phyloP scores from a whole-genome alignment of 2,329 filamentous ascomycete genomes.

The Neoscytalidium dimidiatum region DNA sequence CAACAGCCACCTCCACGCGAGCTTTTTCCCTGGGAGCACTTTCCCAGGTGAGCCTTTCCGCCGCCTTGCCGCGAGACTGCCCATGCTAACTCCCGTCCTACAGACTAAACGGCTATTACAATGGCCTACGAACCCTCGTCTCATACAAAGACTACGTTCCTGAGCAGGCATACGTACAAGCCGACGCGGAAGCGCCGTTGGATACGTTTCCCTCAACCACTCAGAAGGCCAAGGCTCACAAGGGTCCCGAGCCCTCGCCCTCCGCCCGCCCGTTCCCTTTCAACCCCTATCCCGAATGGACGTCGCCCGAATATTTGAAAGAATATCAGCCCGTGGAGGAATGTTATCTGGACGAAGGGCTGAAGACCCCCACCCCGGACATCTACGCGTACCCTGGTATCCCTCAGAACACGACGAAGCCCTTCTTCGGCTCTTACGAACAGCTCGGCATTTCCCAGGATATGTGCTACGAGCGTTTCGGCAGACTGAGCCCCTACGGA shows the following conservation, averaged over 20 bases:
- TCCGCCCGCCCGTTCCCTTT: slow-evolving; percentile 42
- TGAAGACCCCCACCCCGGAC: slow-evolving; percentile 58
- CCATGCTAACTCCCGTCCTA: background rate
- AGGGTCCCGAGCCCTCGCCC: slow-evolving; percentile 34
- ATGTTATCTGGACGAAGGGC: slow-evolving; percentile 64
- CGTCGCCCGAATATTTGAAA: slow-evolving; percentile 45
- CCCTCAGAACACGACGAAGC: slow-evolving; percentile 50
- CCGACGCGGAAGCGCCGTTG: slow-evolving; percentile 37
- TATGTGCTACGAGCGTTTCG: slow-evolving; percentile 54
- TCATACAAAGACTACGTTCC: slow-evolving; percentile 43
- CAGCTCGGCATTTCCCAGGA: slow-evolving; percentile 50
- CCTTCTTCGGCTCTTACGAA: slow-evolving; percentile 52
- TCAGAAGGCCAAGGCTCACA: slow-evolving; percentile 12
- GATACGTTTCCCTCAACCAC: slow-evolving; percentile 33
- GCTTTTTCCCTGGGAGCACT: slow-evolving; percentile 49
- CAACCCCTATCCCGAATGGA: slow-evolving; percentile 49
- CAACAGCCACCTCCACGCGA: slow-evolving; percentile 27
- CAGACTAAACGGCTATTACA: slow-evolving; percentile 50
- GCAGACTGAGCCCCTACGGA: slow-evolving; percentile 53
- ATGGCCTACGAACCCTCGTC: slow-evolving; percentile 50
- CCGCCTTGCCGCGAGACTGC: background rate
- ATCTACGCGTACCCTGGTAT: slow-evolving; percentile 64
- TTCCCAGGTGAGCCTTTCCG: slow-evolving; percentile 36
- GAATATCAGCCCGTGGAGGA: slow-evolving; percentile 54
- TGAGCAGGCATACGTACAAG: slow-evolving; percentile 47